These are phyloP conservation scores for Moesziomyces parantarcticus DNA, from an alignment of 1,284 basidiomycete species.

Conservation along the genomic window DNA sequence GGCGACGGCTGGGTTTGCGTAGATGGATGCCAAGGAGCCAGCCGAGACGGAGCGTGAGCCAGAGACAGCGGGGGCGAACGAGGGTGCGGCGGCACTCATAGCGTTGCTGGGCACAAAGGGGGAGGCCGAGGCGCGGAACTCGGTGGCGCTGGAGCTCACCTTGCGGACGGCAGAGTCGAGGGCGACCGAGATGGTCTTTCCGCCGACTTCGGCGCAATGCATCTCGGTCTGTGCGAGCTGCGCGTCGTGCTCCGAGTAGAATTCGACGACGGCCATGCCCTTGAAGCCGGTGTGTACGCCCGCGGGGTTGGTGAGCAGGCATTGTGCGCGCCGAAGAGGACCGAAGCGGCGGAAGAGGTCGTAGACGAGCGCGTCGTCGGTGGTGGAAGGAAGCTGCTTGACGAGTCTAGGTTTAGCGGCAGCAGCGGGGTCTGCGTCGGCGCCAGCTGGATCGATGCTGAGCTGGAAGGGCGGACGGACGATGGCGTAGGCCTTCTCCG, in stretches of 20 bases:
- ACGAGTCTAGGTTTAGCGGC: conserved; percentile 54
- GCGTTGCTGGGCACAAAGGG: conserved; percentile 48
- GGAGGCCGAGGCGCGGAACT: conserved; percentile 50
- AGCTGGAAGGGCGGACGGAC: conserved; percentile 45
- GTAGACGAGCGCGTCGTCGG: conserved; percentile 54
- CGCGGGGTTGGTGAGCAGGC: conserved; percentile 53
- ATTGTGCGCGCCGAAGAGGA: conserved; percentile 47
- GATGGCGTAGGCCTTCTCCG: conserved; percentile 60
- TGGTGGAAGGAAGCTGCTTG: conserved; percentile 54
- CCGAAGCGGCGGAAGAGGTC: conserved; percentile 60
- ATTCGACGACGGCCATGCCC: conserved; percentile 58
- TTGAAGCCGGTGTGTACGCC: conserved; percentile 61
- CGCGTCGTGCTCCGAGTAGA: conserved; percentile 54
- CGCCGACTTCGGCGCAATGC: conserved; percentile 58
- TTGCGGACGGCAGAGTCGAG: conserved; percentile 43
- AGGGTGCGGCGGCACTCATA: conserved; percentile 51
- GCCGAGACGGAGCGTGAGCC: conserved; percentile 35
- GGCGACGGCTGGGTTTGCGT: conserved; percentile 25
- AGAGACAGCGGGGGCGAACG: conserved; percentile 43
- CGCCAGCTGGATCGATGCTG: conserved; percentile 25
- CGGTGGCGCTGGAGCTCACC: conserved; percentile 31
- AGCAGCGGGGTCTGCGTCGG: conserved; percentile 33
- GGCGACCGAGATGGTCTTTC: conserved; percentile 58
- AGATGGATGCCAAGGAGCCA: conserved; percentile 49
- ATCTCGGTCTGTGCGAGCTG: conserved; percentile 52